Percentiles rank a stretch among this genome's conserved stretches.
phyloP scores from a whole-genome alignment of 192 early-diverging fungal species.

The Backusella australiensis region DNA sequence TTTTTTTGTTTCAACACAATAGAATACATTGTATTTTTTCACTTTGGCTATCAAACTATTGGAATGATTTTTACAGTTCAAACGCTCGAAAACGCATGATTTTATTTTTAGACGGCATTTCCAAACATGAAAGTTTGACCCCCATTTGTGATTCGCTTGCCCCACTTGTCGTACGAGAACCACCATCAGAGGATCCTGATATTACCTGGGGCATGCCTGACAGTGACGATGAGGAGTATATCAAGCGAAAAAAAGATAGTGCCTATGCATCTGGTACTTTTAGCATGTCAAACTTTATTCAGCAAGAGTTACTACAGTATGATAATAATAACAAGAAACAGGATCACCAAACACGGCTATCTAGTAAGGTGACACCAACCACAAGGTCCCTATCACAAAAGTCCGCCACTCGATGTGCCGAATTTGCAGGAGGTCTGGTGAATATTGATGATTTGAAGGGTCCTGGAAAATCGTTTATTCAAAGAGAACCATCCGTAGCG shows the following conservation, averaged over 20 bases:
- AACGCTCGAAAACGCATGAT: conserved; percentile 25
- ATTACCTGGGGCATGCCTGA: conserved; percentile 20
- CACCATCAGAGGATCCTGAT: conserved; percentile 27
- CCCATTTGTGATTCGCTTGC: conserved; percentile 31
- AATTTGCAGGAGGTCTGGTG: conserved; percentile 19
- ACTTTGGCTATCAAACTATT: conserved; percentile 35
- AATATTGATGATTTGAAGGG: conserved; percentile 7
- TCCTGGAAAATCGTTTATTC: background rate
- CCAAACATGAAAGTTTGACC: conserved; percentile 23
- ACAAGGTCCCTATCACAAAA: conserved; percentile 2
- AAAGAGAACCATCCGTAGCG: background rate
- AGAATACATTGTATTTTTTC: conserved; percentile 32
- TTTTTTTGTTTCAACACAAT: background rate
- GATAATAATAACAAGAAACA: background rate
- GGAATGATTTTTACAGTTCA: conserved; percentile 33
- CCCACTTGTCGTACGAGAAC: conserved; percentile 32
- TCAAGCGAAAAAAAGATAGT: conserved; percentile 19
- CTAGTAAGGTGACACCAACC: background rate
- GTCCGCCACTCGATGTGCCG: background rate
- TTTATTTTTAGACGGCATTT: conserved; percentile 24
- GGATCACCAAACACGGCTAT: background rate
- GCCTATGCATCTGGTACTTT: conserved; percentile 23
- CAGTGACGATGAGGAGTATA: background rate
- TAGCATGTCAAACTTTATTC: background rate
- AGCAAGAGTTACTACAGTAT: background rate